phyloP scores from a whole-genome alignment of 2,329 filamentous ascomycete species.

The Tolypocladium ovalisporum region DNA sequence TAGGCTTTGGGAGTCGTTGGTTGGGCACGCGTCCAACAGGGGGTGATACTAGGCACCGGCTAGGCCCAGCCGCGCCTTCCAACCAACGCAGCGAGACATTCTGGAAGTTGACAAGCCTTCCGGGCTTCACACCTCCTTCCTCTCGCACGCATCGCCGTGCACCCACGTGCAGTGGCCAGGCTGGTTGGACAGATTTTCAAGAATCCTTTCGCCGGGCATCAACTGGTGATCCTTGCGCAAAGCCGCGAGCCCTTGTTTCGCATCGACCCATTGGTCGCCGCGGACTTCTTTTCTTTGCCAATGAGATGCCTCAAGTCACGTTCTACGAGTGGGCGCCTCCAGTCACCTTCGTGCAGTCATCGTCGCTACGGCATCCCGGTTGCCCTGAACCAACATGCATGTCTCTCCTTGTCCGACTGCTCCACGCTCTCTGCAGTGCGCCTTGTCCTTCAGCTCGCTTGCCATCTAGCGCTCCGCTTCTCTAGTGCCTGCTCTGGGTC shows the following conservation, averaged over 20 bases:
- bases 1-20: no score
- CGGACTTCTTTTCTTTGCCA: neutral
- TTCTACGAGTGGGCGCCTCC: no score
- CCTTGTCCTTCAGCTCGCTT: neutral
- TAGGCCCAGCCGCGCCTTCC: neutral
- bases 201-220: slow-evolving; percentile 10
- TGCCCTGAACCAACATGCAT: slow-evolving; percentile 1
- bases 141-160: neutral
- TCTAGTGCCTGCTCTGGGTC: neutral
- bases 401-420: slow-evolving; percentile 4
- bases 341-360: neutral
- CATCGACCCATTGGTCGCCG: slow-evolving; percentile 1
- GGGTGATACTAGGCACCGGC: neutral
- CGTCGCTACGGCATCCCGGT: neutral
- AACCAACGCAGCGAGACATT: slow-evolving; percentile 5
- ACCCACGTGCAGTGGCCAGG: neutral
- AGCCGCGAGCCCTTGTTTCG: slow-evolving; percentile 2
- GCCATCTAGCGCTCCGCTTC: neutral
- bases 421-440: neutral
- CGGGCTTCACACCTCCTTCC: slow-evolving; percentile 1
- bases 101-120: slow-evolving; percentile 6
- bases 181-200: neutral
- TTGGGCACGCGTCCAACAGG: neutral
- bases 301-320: neutral
- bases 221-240: neutral